phyloP scores from a whole-genome alignment of 345 rosid genomes.

The Pugionium dolabratum region DNA sequence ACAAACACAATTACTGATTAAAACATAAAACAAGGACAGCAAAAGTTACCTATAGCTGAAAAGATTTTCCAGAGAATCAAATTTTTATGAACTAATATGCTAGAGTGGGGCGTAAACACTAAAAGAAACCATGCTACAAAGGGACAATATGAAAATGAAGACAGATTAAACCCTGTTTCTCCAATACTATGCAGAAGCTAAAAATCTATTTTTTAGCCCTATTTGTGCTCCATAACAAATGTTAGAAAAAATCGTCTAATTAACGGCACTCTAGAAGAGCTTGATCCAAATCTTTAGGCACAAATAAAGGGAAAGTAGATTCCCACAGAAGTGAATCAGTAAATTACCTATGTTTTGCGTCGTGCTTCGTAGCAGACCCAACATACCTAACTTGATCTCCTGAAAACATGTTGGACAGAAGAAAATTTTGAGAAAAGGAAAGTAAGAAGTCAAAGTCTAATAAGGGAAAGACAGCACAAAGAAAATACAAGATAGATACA shows the following conservation, averaged over 20 bases:
- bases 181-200: slow-evolving; percentile 17
- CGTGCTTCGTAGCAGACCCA: slow-evolving; percentile 55
- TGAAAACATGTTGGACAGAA: slow-evolving; percentile 32
- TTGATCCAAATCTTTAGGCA: slow-evolving; percentile 12
- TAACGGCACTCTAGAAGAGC: slow-evolving; percentile 10
- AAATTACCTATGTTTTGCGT: slow-evolving; percentile 67
- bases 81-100: slow-evolving; percentile 21
- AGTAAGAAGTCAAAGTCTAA: slow-evolving; percentile 7
- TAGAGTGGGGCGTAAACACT: slow-evolving; percentile 15
- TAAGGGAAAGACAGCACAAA: slow-evolving; percentile 5
- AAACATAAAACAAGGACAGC: background rate
- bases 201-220: slow-evolving; percentile 6
- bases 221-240: slow-evolving; percentile 13
- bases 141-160: slow-evolving; percentile 14
- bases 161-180: slow-evolving; percentile 9
- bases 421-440: slow-evolving; percentile 6
- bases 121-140: slow-evolving; percentile 19
- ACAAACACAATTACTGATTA: slow-evolving; percentile 22
- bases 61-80: slow-evolving; percentile 15
- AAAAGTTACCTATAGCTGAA: slow-evolving; percentile 10
- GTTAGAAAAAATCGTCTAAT: slow-evolving; percentile 12
- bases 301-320: slow-evolving; percentile 8
- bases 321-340: slow-evolving; percentile 15
- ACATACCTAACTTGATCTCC: slow-evolving; percentile 88
- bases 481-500: slow-evolving; percentile 4